Conservation (phyloP, 495 filamentous ascomycete species). For the Penicillium pulvis region DNA sequence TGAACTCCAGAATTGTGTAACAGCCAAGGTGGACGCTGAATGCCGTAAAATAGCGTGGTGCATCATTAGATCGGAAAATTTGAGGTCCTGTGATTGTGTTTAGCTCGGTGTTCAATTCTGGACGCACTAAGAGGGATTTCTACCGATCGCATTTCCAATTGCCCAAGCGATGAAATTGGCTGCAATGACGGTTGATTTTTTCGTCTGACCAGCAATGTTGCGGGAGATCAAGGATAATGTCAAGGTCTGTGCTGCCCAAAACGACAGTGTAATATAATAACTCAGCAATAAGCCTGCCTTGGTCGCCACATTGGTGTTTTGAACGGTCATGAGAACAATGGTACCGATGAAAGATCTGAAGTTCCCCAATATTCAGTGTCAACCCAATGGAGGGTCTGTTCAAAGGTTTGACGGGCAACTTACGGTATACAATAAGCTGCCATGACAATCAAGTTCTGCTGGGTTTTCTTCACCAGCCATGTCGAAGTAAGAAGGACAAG, state of each 20-base stretch:
- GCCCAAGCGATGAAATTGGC: slow-evolving; percentile 19
- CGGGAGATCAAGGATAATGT: slow-evolving; percentile 49
- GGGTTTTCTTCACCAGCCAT: slow-evolving; percentile 58
- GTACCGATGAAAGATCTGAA: slow-evolving; percentile 37
- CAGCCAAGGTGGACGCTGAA: slow-evolving; percentile 17
- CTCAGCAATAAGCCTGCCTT: slow-evolving; percentile 47
- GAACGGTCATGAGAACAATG: slow-evolving; percentile 53
- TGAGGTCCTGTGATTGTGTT: slow-evolving; percentile 27
- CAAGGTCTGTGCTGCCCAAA: slow-evolving; percentile 49
- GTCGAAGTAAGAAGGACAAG: slow-evolving; percentile 56
- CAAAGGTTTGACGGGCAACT: slow-evolving; percentile 19
- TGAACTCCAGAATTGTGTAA: slow-evolving; percentile 10
- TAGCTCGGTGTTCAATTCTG: not conserved
- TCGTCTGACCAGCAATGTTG: slow-evolving; percentile 63
- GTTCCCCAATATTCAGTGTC: slow-evolving; percentile 47
- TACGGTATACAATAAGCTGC: not conserved
- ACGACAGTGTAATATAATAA: slow-evolving; percentile 51
- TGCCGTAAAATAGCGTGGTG: slow-evolving; percentile 19
- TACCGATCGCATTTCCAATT: slow-evolving; percentile 22
- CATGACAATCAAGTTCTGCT: slow-evolving; percentile 30
- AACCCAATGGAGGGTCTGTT: slow-evolving; percentile 23
- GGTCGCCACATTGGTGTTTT: slow-evolving; percentile 26
- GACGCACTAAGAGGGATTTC: not conserved
- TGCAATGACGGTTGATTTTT: slow-evolving; percentile 45
- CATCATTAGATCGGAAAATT: slow-evolving; percentile 18